Evolutionary conservation across 1,284 basidiomycete species (phyloP).

Genomic region (Cryptococcus amylolentus): DNA sequence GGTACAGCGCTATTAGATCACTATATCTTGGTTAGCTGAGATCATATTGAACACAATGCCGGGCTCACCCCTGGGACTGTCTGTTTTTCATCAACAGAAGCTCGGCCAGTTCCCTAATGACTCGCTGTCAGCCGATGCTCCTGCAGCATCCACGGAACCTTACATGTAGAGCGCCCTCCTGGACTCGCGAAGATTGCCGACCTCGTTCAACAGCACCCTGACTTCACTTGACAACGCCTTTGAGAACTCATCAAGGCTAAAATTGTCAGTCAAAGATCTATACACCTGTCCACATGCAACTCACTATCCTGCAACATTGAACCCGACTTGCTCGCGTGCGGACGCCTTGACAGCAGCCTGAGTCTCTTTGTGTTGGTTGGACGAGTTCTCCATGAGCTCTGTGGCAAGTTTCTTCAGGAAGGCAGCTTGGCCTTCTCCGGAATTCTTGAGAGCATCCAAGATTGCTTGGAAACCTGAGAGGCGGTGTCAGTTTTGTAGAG

Average conservation of each 20-base stretch:
- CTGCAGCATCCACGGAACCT: constrained; percentile 8
- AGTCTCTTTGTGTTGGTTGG: constrained; percentile 46
- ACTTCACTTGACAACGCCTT: constrained; percentile 47
- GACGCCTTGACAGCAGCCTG: constrained; percentile 38
- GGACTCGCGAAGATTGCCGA: constrained; percentile 46
- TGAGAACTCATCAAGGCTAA: constrained; percentile 47
- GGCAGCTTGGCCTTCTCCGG: constrained; percentile 37
- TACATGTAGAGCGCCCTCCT: constrained; percentile 48
- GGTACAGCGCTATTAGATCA: constrained; percentile 48
- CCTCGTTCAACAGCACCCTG: constrained; percentile 45
- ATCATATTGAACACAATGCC: not conserved
- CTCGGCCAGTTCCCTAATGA: constrained; percentile 42
- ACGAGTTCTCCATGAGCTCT: constrained; percentile 46
- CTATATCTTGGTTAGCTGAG: constrained; percentile 11
- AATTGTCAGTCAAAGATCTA: not conserved
- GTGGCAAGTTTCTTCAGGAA: constrained; percentile 44
- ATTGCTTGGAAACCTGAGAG: constrained; percentile 39
- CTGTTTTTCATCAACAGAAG: constrained; percentile 48
- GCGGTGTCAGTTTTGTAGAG: not conserved
- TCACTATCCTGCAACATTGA: constrained; percentile 49
- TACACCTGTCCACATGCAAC: constrained; percentile 1
- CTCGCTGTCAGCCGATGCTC: not conserved
- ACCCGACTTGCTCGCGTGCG: constrained; percentile 48
- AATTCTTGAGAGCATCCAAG: constrained; percentile 43
- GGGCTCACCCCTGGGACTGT: constrained; percentile 40